Evolutionary conservation across 495 filamentous ascomycete species (phyloP).

Genomic region (Hapsidospora chrysogenum): DNA sequence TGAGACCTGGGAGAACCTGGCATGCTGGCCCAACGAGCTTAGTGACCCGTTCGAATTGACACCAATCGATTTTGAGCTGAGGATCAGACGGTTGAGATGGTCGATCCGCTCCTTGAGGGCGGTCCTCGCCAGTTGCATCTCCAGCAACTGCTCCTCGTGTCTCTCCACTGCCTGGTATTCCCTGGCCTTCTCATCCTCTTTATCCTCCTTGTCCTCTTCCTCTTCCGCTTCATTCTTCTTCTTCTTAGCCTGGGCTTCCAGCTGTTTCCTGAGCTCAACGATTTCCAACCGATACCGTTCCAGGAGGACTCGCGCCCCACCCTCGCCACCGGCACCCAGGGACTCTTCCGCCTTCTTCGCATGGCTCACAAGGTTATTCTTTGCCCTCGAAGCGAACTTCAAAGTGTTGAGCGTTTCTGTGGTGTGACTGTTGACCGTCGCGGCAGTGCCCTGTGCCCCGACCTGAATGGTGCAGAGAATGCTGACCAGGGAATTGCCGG

Average conservation of each 20-base stretch:
- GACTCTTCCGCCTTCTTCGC: slow-evolving; percentile 91
- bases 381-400: slow-evolving; percentile 90
- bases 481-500: slow-evolving; percentile 85
- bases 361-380: slow-evolving; percentile 95
- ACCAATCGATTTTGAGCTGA: slow-evolving; percentile 87
- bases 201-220: slow-evolving; percentile 47
- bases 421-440: slow-evolving; percentile 49
- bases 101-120: slow-evolving; percentile 95
- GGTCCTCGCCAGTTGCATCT: slow-evolving; percentile 93
- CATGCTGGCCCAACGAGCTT: slow-evolving; percentile 54
- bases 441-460: slow-evolving; percentile 44
- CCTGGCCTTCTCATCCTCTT: slow-evolving; percentile 47
- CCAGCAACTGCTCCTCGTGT: slow-evolving; percentile 92
- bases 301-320: slow-evolving; percentile 70
- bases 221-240: slow-evolving; percentile 36
- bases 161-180: slow-evolving; percentile 71
- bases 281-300: slow-evolving; percentile 95
- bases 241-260: slow-evolving; percentile 55
- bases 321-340: slow-evolving; percentile 55
- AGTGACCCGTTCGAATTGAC: slow-evolving; percentile 65
- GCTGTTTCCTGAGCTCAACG: slow-evolving; percentile 57
- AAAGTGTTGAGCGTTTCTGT: slow-evolving; percentile 88
- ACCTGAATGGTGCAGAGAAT: slow-evolving; percentile 93
- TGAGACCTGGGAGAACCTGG: slow-evolving; percentile 39
- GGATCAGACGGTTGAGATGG: slow-evolving; percentile 86